Conservation (phyloP, 2,329 filamentous ascomycete species). For the Aspergillus puulaauensis region DNA sequence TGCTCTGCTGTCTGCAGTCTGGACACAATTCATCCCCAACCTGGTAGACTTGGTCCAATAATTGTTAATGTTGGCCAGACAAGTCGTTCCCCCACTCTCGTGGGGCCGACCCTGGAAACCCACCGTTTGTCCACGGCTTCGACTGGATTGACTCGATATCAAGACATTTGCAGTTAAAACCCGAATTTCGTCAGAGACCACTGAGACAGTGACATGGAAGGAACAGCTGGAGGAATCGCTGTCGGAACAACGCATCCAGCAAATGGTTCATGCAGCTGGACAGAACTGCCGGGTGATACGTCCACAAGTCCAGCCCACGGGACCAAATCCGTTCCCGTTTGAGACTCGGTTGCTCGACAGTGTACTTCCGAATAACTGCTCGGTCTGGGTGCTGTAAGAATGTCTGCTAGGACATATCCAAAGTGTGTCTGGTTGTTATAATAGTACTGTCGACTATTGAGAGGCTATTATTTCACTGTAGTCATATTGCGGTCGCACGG, state of each 20-base stretch:
- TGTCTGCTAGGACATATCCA: too few relatives aligned
- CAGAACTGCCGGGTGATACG: conserved; percentile 6
- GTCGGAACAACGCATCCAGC: conserved; percentile 5
- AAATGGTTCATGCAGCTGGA: conserved; percentile 4
- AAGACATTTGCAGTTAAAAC: not conserved
- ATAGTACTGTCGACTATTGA: not conserved
- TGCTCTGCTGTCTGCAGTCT: not conserved
- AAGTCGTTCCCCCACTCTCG: not conserved
- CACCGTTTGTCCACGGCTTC: not conserved
- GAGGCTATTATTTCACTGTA: not conserved
- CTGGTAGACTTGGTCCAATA: not conserved
- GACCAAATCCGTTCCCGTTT: not conserved
- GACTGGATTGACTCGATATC: not conserved
- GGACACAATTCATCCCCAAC: not conserved
- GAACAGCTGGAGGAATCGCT: not conserved
- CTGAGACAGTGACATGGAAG: not conserved
- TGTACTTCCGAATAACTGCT: not conserved
- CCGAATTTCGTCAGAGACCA: not conserved
- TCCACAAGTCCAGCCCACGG: conserved; percentile 4
- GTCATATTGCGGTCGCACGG: too few relatives aligned
- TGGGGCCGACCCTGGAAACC: conserved; percentile 1
- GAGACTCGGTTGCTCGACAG: not conserved
- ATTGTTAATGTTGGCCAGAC: not conserved
- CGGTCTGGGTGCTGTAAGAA: not conserved
- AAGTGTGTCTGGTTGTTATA: not conserved